A percentile compares a stretch with the other conserved stretches of the same genome.
Conservation (phyloP, 2,329 filamentous ascomycete species). For the Nigrospora sphaerica region DNA sequence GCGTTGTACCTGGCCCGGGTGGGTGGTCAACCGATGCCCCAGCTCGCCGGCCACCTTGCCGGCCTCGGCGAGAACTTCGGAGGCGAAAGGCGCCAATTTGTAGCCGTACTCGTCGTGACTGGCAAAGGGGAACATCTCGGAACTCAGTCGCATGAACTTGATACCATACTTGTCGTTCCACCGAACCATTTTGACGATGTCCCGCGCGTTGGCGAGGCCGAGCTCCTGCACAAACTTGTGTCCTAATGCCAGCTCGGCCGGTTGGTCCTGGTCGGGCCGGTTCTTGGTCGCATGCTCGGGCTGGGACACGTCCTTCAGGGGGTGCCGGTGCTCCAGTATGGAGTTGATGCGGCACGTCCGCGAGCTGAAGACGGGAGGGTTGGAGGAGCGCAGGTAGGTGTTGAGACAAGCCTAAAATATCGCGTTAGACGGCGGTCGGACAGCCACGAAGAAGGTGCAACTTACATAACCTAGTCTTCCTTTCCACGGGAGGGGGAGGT, state of each 20-base stretch:
- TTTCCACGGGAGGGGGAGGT: constrained; percentile 83
- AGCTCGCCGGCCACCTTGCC: constrained; percentile 71
- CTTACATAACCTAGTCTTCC: constrained; percentile 82
- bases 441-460: constrained; percentile 7
- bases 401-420: constrained; percentile 69
- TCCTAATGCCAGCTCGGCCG: constrained; percentile 60
- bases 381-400: constrained; percentile 78
- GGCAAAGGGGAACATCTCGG: constrained; percentile 96
- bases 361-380: constrained; percentile 81
- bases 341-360: constrained; percentile 86
- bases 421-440: neutral
- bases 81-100: constrained; percentile 74
- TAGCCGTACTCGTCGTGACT: constrained; percentile 86
- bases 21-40: constrained; percentile 80
- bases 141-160: constrained; percentile 85
- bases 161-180: constrained; percentile 94
- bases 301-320: constrained; percentile 65
- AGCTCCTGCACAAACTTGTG: constrained; percentile 68
- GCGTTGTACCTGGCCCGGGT: constrained; percentile 64
- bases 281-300: constrained; percentile 83
- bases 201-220: constrained; percentile 73
- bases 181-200: constrained; percentile 76
- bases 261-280: constrained; percentile 66
- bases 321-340: constrained; percentile 82
- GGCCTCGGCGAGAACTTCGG: constrained; percentile 66